Evolutionary conservation across 2,329 filamentous ascomycete species (phyloP).

Genomic region (Hymenoscyphus albidus): DNA sequence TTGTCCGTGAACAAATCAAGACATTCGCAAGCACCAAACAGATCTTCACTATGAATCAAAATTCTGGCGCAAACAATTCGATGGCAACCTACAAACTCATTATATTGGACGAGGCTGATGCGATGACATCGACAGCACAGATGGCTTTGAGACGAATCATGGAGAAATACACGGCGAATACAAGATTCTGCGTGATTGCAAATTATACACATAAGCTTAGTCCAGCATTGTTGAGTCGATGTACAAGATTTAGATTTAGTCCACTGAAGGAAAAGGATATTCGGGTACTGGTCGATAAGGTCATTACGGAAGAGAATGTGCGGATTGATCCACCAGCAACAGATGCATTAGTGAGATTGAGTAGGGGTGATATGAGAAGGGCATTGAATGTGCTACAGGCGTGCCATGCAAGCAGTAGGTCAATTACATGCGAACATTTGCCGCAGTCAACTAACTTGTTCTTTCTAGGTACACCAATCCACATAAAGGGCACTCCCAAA

Average conservation of each 20-base stretch:
- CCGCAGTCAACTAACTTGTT: not conserved
- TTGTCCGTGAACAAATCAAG: slow-evolving; percentile 98
- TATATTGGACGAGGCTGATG: slow-evolving; percentile 96
- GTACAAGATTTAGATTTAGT: slow-evolving; percentile 92
- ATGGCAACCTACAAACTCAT: slow-evolving; percentile 89
- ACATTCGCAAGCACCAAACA: slow-evolving; percentile 98
- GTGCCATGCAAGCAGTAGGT: slow-evolving; percentile 85
- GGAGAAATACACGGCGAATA: slow-evolving; percentile 99
- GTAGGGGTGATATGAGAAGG: slow-evolving; percentile 93
- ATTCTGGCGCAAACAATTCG: slow-evolving; percentile 42
- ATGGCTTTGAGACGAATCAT: slow-evolving; percentile 97
- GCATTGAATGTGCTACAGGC: slow-evolving; percentile 95
- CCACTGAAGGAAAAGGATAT: slow-evolving; percentile 89
- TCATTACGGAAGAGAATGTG: slow-evolving; percentile 82
- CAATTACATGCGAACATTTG: not conserved
- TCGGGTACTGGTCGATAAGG: slow-evolving; percentile 76
- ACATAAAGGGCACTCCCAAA: slow-evolving; percentile 56
- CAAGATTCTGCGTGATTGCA: slow-evolving; percentile 95
- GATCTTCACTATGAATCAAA: slow-evolving; percentile 72
- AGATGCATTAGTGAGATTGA: slow-evolving; percentile 78
- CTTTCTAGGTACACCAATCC: slow-evolving; percentile 61
- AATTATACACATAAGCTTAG: slow-evolving; percentile 99
- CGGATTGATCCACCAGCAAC: slow-evolving; percentile 77
- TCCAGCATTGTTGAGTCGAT: slow-evolving; percentile 85
- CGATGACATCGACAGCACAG: slow-evolving; percentile 98